Evolutionary conservation across 2,329 filamentous ascomycete genomes (phyloP).

Genomic region (Fusarium buharicum): DNA sequence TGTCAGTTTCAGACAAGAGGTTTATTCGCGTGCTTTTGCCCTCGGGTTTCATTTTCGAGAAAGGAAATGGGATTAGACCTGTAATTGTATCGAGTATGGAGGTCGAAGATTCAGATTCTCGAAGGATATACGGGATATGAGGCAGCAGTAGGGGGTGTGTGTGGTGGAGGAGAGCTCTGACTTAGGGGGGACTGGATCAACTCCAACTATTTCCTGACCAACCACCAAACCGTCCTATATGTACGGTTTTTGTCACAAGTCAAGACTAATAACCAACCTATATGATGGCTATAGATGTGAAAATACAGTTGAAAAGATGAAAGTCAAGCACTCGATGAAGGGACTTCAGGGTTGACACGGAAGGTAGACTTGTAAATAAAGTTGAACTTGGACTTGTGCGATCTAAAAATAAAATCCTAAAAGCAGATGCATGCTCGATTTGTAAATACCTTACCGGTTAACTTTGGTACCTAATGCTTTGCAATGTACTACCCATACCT

Average conservation of each 20-base stretch:
- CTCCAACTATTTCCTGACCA: not conserved
- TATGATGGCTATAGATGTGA: conserved; percentile 15
- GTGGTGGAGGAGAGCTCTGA: not conserved
- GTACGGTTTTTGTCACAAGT: not conserved
- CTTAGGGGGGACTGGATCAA: not conserved
- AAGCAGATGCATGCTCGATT: not conserved
- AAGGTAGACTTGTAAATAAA: not conserved
- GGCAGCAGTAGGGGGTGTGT: not conserved
- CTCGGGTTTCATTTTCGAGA: not conserved
- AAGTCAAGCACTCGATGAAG: conserved; percentile 6
- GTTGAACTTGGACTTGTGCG: not conserved
- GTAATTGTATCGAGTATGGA: not conserved
- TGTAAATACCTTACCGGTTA: not conserved
- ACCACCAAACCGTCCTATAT: conserved; percentile 1
- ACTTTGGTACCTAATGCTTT: not conserved
- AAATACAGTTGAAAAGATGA: conserved; percentile 16
- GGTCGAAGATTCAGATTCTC: conserved; percentile 5
- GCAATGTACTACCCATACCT: not conserved
- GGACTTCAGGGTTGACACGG: conserved; percentile 1
- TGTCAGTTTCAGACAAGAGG: not conserved
- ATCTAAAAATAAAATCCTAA: not conserved
- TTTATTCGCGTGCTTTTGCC: conserved; percentile 5
- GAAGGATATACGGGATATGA: not conserved
- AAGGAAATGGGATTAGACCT: not conserved
- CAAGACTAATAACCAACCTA: conserved; percentile 1